phyloP scores from a whole-genome alignment of 192 early-diverging fungal genomes.

The Haplosporangium gracile region DNA sequence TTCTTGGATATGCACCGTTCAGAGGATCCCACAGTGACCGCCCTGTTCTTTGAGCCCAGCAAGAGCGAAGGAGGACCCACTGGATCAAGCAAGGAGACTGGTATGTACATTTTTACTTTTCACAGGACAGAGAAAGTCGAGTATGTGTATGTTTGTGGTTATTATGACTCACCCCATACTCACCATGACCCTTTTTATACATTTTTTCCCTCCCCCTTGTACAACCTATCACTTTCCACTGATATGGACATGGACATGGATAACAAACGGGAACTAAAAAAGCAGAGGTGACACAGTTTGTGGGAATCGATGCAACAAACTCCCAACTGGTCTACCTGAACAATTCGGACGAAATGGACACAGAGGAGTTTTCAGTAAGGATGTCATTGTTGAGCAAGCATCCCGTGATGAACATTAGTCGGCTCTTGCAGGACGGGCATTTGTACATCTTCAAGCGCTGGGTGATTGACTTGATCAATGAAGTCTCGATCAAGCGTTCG shows the following conservation, averaged over 20 bases:
- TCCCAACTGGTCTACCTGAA: constrained; percentile 62
- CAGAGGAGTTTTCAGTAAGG: constrained; percentile 58
- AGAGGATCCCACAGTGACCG: constrained; percentile 82
- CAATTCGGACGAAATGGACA: constrained; percentile 52
- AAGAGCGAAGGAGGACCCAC: constrained; percentile 79
- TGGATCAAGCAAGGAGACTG: constrained; percentile 58
- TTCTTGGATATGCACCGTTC: constrained; percentile 89
- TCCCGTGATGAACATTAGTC: constrained; percentile 82
- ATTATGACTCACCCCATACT: constrained; percentile 39
- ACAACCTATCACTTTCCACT: constrained; percentile 5
- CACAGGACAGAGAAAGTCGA: not conserved
- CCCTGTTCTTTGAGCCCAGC: constrained; percentile 85
- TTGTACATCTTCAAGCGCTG: constrained; percentile 94
- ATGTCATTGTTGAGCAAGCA: constrained; percentile 77
- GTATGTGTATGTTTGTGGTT: not conserved
- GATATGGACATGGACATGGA: not conserved
- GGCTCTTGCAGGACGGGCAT: constrained; percentile 91
- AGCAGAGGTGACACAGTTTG: constrained; percentile 59
- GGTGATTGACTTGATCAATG: constrained; percentile 86
- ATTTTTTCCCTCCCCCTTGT: constrained; percentile 7
- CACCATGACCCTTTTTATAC: constrained; percentile 5
- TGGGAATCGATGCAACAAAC: constrained; percentile 63
- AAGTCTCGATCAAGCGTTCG: constrained; percentile 66
- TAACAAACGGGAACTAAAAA: not conserved
- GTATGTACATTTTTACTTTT: constrained; percentile 11